Percentiles rank a stretch among this genome's conserved stretches.
Conservation (phyloP, 2,329 filamentous ascomycete species). For the Alternaria novae-zelandiae region DNA sequence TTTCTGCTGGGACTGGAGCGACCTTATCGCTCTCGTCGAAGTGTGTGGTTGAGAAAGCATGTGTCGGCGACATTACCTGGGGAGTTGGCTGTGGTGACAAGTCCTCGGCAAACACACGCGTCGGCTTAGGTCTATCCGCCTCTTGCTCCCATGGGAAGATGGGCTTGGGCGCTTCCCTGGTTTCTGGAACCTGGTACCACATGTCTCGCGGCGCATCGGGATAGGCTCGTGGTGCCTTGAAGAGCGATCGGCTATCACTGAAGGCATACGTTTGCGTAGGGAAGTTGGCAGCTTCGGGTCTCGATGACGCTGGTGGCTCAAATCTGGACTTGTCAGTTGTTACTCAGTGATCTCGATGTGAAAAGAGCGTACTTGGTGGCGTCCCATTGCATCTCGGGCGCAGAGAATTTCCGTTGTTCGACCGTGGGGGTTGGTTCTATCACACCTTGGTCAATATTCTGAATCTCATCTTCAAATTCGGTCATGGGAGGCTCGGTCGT, state of each 20-base stretch:
- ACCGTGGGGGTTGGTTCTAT: conserved; percentile 53
- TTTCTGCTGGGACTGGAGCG: conserved; percentile 15
- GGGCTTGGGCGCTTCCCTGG: conserved; percentile 64
- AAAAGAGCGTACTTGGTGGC: conserved; percentile 60
- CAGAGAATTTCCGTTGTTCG: conserved; percentile 61
- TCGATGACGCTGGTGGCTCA: conserved; percentile 67
- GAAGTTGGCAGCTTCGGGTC: conserved; percentile 85
- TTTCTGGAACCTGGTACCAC: conserved; percentile 81
- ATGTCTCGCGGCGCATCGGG: conserved; percentile 85
- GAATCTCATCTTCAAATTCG: conserved; percentile 51
- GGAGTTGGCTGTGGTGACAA: conserved; percentile 48
- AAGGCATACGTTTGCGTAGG: conserved; percentile 81
- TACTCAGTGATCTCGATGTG: neutral
- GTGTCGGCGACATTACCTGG: conserved; percentile 21
- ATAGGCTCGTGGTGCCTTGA: conserved; percentile 77
- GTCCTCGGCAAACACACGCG: conserved; percentile 71
- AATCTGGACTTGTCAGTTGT: conserved; percentile 32
- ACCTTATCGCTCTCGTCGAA: conserved; percentile 29
- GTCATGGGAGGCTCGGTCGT: conserved; percentile 53
- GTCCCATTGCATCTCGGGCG: conserved; percentile 68
- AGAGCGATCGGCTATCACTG: conserved; percentile 76
- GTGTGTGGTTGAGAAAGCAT: conserved; percentile 40
- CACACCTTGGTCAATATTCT: conserved; percentile 53
- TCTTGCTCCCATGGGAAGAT: conserved; percentile 92
- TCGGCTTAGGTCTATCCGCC: conserved; percentile 66